Conservation (phyloP, 345 rosid species). For the Corchorus capsularis region DNA sequence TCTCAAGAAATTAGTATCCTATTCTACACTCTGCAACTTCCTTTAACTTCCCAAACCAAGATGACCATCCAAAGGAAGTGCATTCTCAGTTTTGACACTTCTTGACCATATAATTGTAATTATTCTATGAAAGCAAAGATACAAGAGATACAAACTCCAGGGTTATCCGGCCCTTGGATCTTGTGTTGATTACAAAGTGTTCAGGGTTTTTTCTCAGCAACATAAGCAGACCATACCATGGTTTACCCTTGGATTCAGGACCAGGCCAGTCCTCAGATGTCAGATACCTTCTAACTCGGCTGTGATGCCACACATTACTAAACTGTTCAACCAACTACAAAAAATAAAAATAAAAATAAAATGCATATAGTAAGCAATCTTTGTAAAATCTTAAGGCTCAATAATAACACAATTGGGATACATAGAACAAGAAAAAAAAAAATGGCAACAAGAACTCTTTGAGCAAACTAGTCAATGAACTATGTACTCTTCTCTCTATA, state of each 20-base stretch:
- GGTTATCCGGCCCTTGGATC: slow-evolving; percentile 78
- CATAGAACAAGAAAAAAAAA: not conserved
- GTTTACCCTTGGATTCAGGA: slow-evolving; percentile 83
- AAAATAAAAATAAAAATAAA: slow-evolving; percentile 9
- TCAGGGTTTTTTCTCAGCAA: slow-evolving; percentile 88
- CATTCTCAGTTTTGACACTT: not conserved
- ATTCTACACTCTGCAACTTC: not conserved
- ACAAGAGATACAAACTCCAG: slow-evolving; percentile 92
- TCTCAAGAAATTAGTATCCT: not conserved
- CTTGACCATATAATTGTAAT: not conserved
- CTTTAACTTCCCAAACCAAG: slow-evolving; percentile 1
- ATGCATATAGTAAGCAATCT: slow-evolving; percentile 18
- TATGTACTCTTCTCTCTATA: not conserved
- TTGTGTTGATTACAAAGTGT: slow-evolving; percentile 91
- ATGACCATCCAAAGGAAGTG: slow-evolving; percentile 9
- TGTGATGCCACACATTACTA: slow-evolving; percentile 84
- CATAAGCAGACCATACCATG: slow-evolving; percentile 92
- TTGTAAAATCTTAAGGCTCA: not conserved
- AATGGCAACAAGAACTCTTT: not conserved
- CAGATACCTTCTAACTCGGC: slow-evolving; percentile 83
- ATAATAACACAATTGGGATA: slow-evolving; percentile 2
- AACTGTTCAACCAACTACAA: slow-evolving; percentile 74
- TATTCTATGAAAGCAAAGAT: slow-evolving; percentile 61
- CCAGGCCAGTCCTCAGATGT: slow-evolving; percentile 74
- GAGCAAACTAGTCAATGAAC: not conserved